A percentile compares a stretch with the other conserved stretches of the same genome.
Conservation (phyloP, 2,329 filamentous ascomycete species). For the Juglanconis sp. region DNA sequence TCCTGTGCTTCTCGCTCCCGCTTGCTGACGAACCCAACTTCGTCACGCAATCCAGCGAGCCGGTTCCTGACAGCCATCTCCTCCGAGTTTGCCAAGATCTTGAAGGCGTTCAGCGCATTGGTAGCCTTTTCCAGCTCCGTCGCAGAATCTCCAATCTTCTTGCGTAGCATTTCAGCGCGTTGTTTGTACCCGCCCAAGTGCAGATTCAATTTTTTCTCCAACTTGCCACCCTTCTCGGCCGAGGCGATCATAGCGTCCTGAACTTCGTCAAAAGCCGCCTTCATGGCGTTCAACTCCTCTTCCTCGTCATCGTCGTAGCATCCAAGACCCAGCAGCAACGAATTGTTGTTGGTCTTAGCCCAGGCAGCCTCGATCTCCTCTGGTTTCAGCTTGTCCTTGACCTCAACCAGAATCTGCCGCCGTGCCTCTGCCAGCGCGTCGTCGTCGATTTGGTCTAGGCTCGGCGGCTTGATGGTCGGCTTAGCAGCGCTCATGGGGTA, state of each 20-base stretch:
- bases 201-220: constrained; percentile 88
- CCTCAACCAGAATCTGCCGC: constrained; percentile 72
- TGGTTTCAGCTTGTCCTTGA: constrained; percentile 44
- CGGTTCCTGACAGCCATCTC: constrained; percentile 70
- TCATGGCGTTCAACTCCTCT: constrained; percentile 62
- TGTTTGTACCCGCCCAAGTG: constrained; percentile 89
- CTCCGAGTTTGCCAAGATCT: constrained; percentile 74
- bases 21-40: constrained; percentile 75
- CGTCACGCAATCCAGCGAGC: constrained; percentile 73
- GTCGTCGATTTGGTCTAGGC: constrained; percentile 67
- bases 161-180: constrained; percentile 73
- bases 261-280: constrained; percentile 69
- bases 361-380: constrained; percentile 54
- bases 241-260: constrained; percentile 70
- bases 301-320: constrained; percentile 77
- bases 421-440: constrained; percentile 70
- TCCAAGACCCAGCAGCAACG: constrained; percentile 72
- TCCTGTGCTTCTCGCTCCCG: constrained; percentile 91
- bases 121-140: constrained; percentile 71
- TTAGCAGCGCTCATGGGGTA: constrained; percentile 69
- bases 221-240: constrained; percentile 77
- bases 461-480: constrained; percentile 58
- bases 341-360: constrained; percentile 49
- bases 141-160: constrained; percentile 75
- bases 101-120: constrained; percentile 70